Percentiles rank a stretch among this genome's conserved stretches.
Conservation (phyloP, 148 eudicot genomes). For the Beta vulgaris region DNA sequence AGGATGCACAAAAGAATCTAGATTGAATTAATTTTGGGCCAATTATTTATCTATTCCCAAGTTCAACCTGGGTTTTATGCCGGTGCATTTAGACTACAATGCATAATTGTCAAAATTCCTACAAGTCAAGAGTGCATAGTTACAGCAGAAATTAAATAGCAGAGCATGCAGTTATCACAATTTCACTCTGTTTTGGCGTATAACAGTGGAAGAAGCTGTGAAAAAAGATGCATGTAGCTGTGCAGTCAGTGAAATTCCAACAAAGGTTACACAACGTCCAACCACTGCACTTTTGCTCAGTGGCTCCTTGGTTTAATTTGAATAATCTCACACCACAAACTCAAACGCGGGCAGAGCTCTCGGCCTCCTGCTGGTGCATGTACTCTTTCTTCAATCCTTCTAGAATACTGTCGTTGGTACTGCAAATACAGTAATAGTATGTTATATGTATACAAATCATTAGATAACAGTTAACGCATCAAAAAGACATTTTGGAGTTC, state of each 20-base stretch:
- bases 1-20: background rate
- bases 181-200: background rate
- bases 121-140: background rate
- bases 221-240: background rate
- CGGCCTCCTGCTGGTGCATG: slow-evolving; percentile 33
- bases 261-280: background rate
- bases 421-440: slow-evolving; percentile 14
- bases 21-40: background rate
- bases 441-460: background rate
- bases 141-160: background rate
- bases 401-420: slow-evolving; percentile 41
- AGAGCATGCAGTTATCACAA: background rate
- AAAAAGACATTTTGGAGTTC: background rate
- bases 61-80: background rate
- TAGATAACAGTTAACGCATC: background rate
- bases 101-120: background rate
- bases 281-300: background rate
- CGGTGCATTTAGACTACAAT: background rate
- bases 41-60: background rate
- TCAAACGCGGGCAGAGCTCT: slow-evolving; percentile 22
- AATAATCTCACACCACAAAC: background rate
- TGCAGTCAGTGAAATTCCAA: background rate
- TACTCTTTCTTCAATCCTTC: slow-evolving; percentile 44
- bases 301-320: background rate
- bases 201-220: background rate